A percentile compares a stretch with the other conserved stretches of the same genome.
These are phyloP conservation scores for Populus hybrid DNA, from an alignment of 441 rosid species.

Conservation along the genomic window DNA sequence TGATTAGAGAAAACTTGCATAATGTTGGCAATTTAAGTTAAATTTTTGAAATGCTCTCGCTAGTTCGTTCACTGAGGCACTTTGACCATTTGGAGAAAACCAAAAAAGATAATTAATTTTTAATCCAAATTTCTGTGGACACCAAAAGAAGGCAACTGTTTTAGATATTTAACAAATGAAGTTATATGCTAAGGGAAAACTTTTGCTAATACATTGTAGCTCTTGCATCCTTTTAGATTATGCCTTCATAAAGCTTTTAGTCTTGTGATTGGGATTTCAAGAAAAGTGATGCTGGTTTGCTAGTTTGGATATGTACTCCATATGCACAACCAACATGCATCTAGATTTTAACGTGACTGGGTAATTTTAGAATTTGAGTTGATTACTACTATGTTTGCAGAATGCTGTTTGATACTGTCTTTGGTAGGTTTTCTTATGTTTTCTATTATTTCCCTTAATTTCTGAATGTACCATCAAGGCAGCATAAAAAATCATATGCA, in stretches of 20 bases:
- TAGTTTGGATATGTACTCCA: background rate
- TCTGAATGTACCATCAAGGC: background rate
- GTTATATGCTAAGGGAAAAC: background rate
- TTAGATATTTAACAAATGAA: background rate
- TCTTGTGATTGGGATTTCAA: background rate
- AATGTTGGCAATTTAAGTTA: background rate
- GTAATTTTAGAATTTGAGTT: background rate
- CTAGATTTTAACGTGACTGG: background rate
- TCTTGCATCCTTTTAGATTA: background rate
- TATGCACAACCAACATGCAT: background rate
- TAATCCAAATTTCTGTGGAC: background rate
- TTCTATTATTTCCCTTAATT: background rate
- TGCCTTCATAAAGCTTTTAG: background rate
- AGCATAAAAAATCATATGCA: slow-evolving; percentile 1
- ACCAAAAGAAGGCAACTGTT: background rate
- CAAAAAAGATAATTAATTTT: background rate
- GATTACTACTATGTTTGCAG: background rate
- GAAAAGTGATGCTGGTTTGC: background rate
- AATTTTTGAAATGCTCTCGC: background rate
- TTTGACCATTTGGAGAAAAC: background rate
- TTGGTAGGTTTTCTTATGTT: background rate
- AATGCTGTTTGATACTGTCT: background rate
- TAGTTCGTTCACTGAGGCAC: background rate
- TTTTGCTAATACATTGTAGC: background rate
- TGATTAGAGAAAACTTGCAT: background rate